These are phyloP conservation scores for Taiozyma sp. DNA, from an alignment of 1,139 yeast species.

Conservation along the genomic window DNA sequence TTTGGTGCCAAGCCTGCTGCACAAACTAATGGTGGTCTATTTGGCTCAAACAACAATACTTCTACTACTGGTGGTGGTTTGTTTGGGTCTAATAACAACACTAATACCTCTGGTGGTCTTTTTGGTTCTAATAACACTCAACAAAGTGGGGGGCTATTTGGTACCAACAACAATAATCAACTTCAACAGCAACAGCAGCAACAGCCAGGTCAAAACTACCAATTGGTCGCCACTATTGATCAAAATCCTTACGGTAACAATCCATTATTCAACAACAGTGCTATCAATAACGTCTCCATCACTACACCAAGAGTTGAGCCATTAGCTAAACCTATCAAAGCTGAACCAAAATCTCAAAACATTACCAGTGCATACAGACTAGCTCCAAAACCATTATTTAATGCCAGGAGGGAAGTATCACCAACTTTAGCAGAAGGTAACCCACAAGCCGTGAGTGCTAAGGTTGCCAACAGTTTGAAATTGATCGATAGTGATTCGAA, in stretches of 20 bases:
- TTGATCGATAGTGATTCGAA: conserved; percentile 16
- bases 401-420: conserved; percentile 12
- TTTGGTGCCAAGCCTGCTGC: conserved; percentile 23
- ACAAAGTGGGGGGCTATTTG: conserved; percentile 9
- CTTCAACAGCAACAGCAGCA: conserved; percentile 10
- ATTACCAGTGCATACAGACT: conserved; percentile 61
- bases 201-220: conserved; percentile 23
- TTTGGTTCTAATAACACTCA: conserved; percentile 20
- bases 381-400: conserved; percentile 33
- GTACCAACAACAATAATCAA: conserved; percentile 16
- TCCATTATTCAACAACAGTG: conserved; percentile 47
- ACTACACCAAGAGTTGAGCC: conserved; percentile 40
- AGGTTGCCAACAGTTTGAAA: conserved; percentile 17
- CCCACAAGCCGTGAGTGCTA: not conserved
- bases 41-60: conserved; percentile 19
- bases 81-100: conserved; percentile 21
- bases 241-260: conserved; percentile 74
- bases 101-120: conserved; percentile 2
- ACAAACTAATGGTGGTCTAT: conserved; percentile 7
- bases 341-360: conserved; percentile 49
- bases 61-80: conserved; percentile 27
- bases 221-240: conserved; percentile 40
- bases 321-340: conserved; percentile 46
- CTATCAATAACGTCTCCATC: conserved; percentile 15
- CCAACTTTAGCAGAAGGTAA: conserved; percentile 4